Evolutionary conservation across 805 yeast species (phyloP).

Genomic region (Pichia insulana): DNA sequence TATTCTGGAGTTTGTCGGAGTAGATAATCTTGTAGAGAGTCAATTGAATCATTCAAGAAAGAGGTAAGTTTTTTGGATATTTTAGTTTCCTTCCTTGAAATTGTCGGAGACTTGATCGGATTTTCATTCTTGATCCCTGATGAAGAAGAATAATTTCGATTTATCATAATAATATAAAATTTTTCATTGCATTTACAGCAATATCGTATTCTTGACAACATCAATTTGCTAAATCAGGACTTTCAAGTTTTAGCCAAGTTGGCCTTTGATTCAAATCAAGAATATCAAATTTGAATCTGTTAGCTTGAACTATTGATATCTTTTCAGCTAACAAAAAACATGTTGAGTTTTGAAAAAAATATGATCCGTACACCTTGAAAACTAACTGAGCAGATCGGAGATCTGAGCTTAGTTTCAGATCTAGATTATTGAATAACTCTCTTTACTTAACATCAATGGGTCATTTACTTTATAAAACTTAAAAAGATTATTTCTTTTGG

Average conservation of each 20-base stretch:
- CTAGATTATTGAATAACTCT: too few species aligned
- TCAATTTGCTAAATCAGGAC: not conserved
- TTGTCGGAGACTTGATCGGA: not conserved
- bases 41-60: constrained; percentile 5
- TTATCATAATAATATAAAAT: not conserved
- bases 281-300: too few species aligned
- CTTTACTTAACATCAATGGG: too few species aligned
- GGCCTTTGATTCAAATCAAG: too few species aligned
- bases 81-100: not conserved
- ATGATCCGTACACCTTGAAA: too few species aligned
- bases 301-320: too few species aligned
- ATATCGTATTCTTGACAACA: not conserved
- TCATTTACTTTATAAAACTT: too few species aligned
- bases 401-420: too few species aligned
- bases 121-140: not conserved
- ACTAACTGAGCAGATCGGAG: too few species aligned
- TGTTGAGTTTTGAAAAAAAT: too few species aligned
- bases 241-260: not conserved
- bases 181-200: not conserved
- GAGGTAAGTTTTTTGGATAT: constrained; percentile 2
- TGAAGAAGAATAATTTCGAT: constrained; percentile 5
- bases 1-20: constrained; percentile 2
- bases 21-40: constrained; percentile 5
- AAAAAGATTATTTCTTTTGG: constrained; percentile 39
- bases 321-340: too few species aligned